Conservation (phyloP, 2,329 filamentous ascomycete genomes). For the Chaetomiaceae sp. region DNA sequence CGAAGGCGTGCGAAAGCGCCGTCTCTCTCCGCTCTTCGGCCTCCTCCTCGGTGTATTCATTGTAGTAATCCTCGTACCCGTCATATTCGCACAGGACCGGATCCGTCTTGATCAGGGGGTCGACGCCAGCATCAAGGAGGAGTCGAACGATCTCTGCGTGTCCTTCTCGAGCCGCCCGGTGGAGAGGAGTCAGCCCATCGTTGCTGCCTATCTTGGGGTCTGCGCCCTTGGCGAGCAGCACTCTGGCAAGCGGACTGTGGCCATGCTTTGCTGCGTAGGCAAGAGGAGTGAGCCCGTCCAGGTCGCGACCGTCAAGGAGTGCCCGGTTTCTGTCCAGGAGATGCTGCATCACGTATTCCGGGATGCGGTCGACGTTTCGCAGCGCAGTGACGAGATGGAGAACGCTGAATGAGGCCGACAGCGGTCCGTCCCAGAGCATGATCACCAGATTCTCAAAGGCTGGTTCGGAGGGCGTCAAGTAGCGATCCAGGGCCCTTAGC, state of each 20-base stretch:
- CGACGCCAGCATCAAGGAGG: conserved; percentile 4
- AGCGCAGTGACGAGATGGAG: background rate
- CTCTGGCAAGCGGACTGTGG: background rate
- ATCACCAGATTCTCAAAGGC: background rate
- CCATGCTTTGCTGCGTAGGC: background rate
- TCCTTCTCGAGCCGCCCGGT: conserved; percentile 8
- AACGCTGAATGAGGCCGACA: background rate
- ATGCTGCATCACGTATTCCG: conserved; percentile 1
- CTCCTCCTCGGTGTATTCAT: background rate
- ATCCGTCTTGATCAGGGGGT: conserved; percentile 1
- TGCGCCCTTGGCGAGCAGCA: conserved; percentile 4
- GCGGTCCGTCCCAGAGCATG: background rate
- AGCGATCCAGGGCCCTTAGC: background rate
- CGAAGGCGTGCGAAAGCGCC: background rate
- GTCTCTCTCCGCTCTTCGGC: background rate
- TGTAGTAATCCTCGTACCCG: background rate
- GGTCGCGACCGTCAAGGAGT: background rate
- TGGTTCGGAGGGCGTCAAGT: background rate
- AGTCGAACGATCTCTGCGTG: background rate
- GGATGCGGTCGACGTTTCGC: background rate
- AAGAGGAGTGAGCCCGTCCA: background rate
- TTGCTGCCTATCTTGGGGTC: background rate
- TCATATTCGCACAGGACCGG: background rate
- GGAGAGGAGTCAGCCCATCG: conserved; percentile 10
- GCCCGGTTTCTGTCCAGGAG: background rate